Conservation (phyloP, 257 asterid species). For the Ajuga chamaepitys region DNA sequence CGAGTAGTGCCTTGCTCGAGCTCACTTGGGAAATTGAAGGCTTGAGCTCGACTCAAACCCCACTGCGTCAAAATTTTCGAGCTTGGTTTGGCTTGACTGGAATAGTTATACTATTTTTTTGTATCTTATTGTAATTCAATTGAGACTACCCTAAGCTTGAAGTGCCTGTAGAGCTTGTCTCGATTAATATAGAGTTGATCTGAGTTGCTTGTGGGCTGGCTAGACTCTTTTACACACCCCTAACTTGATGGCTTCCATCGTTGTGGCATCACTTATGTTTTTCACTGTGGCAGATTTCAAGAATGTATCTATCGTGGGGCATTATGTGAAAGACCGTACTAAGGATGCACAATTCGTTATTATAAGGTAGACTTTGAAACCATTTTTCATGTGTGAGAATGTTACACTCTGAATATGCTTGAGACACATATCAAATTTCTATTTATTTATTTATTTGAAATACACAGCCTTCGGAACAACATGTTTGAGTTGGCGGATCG, state of each 20-base stretch:
- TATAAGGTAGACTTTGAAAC: constrained; percentile 49
- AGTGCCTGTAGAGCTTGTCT: no score
- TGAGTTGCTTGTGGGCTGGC: no score
- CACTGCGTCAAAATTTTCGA: no score
- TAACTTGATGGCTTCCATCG: not conserved
- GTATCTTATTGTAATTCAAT: no score
- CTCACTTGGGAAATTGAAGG: no score
- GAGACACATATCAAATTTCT: not conserved
- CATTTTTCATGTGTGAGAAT: not conserved
- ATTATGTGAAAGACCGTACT: constrained; percentile 95
- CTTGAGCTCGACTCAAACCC: no score
- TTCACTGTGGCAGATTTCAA: constrained; percentile 58
- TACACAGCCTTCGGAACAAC: constrained; percentile 85
- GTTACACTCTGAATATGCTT: not conserved
- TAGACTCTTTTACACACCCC: not conserved
- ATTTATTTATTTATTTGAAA: no score
- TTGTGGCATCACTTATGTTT: not conserved
- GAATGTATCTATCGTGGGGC: constrained; percentile 98
- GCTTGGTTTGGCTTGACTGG: no score
- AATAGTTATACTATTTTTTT: no score
- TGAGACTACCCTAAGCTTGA: no score
- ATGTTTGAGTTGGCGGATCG: constrained; percentile 97
- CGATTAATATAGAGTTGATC: no score
- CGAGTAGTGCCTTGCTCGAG: no score
- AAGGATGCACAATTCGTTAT: constrained; percentile 97